Evolutionary conservation across 1,284 basidiomycete genomes (phyloP), one percentile per base, ranked within the genome.

Genomic region (Omphalotus olearius): DNA sequence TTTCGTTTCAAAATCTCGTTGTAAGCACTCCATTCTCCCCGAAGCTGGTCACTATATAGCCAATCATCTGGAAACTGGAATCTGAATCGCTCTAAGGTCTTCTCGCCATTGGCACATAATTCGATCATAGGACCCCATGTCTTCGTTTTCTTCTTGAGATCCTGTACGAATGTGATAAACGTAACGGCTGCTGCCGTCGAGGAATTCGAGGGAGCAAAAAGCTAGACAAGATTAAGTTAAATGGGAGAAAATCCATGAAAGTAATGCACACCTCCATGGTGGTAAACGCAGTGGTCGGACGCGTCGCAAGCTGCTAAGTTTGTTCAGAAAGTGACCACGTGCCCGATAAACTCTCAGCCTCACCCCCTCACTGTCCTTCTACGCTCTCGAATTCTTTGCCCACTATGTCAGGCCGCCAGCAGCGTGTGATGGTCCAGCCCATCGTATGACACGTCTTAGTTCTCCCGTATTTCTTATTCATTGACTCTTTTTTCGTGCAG

Each of bases 161-260:
- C 95, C 71, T 99, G 96, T 0, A 99, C 95, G 66, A 98, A 98
- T 20, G 97, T 99, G 70, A 99, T 98, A 71, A 99, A 98, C 0
- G 92, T 89, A 59, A 99, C 97, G 65, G 97, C 94, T 56, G 95
- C 94, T 37, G 95, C 96, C 64, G 97, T 99, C 51, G 87, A 89
- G 26, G 87, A 90, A 64, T 87, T 89, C 56, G 70, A 66, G 64
- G 75, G 74, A 74, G 80, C 75, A 69, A 83, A 81, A 48, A 69
- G 77, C 82, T 83, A 51, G 6, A 33, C 26, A 45, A 36, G 41
- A 52, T 46, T 37, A 23, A 23, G 14, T 28, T 58, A 11, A 57
- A 54, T 41, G 35, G 53, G 6, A 6, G 18, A 46, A 17, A 20
- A 52, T 10, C 6, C 4, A 6, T 17, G 30, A 23, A 33, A 30